These are phyloP conservation scores for Mortierella hygrophila DNA, from an alignment of 192 early-diverging fungal genomes.

Conservation along the genomic window DNA sequence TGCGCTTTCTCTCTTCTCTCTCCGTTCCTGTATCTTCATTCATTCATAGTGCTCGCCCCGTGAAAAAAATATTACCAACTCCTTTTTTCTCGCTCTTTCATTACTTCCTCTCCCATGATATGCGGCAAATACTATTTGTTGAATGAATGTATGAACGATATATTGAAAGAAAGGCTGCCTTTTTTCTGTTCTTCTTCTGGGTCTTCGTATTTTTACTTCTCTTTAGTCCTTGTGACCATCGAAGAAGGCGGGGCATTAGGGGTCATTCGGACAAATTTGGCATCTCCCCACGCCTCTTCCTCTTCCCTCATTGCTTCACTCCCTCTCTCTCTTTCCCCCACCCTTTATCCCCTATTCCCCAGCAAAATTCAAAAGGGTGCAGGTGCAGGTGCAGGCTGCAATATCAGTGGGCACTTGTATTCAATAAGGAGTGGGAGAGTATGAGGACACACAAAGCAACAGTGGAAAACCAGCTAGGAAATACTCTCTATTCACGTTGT, in stretches of 20 bases:
- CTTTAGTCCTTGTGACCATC: background rate
- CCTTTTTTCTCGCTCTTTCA: background rate
- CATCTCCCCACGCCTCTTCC: background rate
- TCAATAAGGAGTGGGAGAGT: background rate
- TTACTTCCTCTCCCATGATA: background rate
- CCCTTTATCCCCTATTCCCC: background rate
- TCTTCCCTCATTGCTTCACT: background rate
- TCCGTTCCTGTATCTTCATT: background rate
- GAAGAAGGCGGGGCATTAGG: slow-evolving; percentile 2
- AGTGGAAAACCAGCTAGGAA: background rate
- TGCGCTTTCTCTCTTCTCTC: background rate
- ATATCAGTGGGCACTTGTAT: background rate
- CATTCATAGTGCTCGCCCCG: background rate
- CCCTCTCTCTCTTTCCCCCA: slow-evolving; percentile 18
- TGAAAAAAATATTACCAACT: background rate
- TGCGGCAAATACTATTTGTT: background rate
- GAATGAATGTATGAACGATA: background rate
- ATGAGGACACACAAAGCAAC: background rate
- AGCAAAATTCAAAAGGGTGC: background rate
- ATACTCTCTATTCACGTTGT: background rate
- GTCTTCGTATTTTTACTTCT: background rate
- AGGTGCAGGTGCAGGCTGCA: background rate
- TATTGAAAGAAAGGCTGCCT: background rate
- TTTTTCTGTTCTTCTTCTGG: too few relatives aligned
- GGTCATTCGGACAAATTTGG: slow-evolving; percentile 6